phyloP scores from a whole-genome alignment of 2,329 filamentous ascomycete species.

The Penicillium sp. region DNA sequence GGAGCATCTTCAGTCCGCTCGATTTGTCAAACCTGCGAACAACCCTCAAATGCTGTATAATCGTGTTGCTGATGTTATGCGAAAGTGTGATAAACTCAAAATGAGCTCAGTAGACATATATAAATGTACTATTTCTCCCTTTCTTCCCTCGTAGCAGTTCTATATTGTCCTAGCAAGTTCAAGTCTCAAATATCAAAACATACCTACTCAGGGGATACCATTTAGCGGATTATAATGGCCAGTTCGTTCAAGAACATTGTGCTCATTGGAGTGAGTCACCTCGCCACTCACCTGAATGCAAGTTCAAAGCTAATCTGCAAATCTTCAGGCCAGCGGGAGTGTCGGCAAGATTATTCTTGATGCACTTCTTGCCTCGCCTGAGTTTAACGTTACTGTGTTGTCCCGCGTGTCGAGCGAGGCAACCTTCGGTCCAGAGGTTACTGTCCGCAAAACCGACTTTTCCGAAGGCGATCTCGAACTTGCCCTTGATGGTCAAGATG shows the following conservation, averaged over 20 bases:
- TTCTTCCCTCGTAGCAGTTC: neutral
- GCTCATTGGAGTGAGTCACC: slow-evolving; percentile 18
- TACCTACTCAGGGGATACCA: neutral
- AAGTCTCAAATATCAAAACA: neutral
- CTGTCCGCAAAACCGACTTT: slow-evolving; percentile 23
- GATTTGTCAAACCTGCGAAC: neutral
- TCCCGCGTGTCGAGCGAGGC: slow-evolving; percentile 20
- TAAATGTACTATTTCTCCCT: neutral
- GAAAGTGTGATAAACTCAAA: no score
- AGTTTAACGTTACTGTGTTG: slow-evolving; percentile 23
- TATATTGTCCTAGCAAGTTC: no score
- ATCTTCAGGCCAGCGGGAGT: slow-evolving; percentile 21
- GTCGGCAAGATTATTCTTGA: slow-evolving; percentile 22
- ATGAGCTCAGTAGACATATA: neutral
- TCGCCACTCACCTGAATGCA: neutral
- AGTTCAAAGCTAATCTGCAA: neutral
- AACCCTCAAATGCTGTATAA: no score
- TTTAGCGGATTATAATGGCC: slow-evolving; percentile 9
- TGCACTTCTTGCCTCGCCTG: slow-evolving; percentile 14
- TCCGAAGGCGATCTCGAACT: slow-evolving; percentile 20
- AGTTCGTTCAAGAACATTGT: slow-evolving; percentile 14
- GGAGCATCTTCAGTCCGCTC: no score
- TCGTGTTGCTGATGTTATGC: no score
- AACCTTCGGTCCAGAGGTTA: slow-evolving; percentile 20
- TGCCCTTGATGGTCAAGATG: slow-evolving; percentile 27